These are phyloP conservation scores for Leccinum boreale DNA, from an alignment of 768 basidiomycete species.

Conservation along the genomic window DNA sequence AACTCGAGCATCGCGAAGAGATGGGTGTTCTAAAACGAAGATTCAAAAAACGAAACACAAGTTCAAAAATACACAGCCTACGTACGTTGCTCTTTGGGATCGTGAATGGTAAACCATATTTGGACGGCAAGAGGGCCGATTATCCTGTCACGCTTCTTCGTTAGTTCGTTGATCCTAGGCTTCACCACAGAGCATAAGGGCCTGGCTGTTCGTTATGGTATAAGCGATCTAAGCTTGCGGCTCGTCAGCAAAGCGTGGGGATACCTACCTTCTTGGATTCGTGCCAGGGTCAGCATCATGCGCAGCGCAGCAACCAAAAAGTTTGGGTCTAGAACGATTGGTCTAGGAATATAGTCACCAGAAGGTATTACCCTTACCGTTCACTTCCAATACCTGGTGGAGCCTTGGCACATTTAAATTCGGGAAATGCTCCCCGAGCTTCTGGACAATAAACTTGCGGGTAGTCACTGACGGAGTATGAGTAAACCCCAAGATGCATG, in stretches of 20 bases:
- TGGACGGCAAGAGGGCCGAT: conserved; percentile 23
- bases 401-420: conserved; percentile 6
- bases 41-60: background rate
- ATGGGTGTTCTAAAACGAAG: conserved; percentile 5
- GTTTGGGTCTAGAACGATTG: conserved; percentile 1
- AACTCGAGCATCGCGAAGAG: conserved; percentile 4
- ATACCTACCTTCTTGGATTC: conserved; percentile 12
- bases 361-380: conserved; percentile 4
- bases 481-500: background rate
- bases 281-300: conserved; percentile 14
- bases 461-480: conserved; percentile 6
- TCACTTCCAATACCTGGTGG: conserved; percentile 7
- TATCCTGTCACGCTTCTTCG: background rate
- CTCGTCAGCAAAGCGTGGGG: background rate
- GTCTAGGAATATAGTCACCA: background rate
- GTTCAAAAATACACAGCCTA: background rate
- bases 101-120: conserved; percentile 13
- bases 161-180: conserved; percentile 12
- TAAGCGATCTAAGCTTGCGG: background rate
- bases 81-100: conserved; percentile 3
- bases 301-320: conserved; percentile 16
- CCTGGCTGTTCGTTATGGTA: background rate
- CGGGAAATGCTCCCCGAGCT: background rate
- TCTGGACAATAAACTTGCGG: background rate
- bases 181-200: conserved; percentile 4